Conservation (phyloP, 1,284 basidiomycete species). For the Ustilago sp. region DNA sequence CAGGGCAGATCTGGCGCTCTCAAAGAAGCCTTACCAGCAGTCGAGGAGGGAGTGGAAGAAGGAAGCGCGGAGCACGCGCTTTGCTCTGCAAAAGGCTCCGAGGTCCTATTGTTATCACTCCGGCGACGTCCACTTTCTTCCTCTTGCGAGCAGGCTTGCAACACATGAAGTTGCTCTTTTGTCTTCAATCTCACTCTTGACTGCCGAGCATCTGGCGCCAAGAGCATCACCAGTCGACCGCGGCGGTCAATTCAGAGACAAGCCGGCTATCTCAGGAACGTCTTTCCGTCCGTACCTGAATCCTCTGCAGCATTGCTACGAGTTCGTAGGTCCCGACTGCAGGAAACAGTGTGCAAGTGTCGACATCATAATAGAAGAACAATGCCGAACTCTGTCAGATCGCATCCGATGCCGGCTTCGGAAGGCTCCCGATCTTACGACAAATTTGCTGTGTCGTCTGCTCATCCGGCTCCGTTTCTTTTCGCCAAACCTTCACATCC, state of each 20-base stretch:
- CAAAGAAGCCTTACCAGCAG: too few relatives aligned
- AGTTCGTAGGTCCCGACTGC: not conserved
- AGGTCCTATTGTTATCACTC: not conserved
- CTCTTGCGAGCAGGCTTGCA: not conserved
- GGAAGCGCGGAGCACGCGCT: not conserved
- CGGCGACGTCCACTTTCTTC: not conserved
- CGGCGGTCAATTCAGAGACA: not conserved
- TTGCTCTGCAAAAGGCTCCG: slow-evolving; percentile 26
- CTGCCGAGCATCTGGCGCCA: slow-evolving; percentile 3
- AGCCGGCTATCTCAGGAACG: slow-evolving; percentile 9
- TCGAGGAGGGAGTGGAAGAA: not conserved
- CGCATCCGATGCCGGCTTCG: slow-evolving; percentile 21
- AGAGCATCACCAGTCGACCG: not conserved
- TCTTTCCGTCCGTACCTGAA: not conserved
- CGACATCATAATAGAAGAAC: not conserved
- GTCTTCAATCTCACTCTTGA: not conserved
- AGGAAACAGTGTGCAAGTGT: not conserved
- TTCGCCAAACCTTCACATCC: slow-evolving; percentile 2
- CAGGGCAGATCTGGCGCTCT: too few relatives aligned
- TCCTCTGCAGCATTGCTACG: not conserved
- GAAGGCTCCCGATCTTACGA: slow-evolving; percentile 26
- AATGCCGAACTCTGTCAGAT: slow-evolving; percentile 13
- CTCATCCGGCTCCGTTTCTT: not conserved
- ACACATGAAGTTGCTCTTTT: not conserved
- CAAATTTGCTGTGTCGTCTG: slow-evolving; percentile 16